A percentile compares a stretch with the other conserved stretches of the same genome.
Conservation (phyloP, 257 asterid genomes). For the Henckelia pumila region DNA sequence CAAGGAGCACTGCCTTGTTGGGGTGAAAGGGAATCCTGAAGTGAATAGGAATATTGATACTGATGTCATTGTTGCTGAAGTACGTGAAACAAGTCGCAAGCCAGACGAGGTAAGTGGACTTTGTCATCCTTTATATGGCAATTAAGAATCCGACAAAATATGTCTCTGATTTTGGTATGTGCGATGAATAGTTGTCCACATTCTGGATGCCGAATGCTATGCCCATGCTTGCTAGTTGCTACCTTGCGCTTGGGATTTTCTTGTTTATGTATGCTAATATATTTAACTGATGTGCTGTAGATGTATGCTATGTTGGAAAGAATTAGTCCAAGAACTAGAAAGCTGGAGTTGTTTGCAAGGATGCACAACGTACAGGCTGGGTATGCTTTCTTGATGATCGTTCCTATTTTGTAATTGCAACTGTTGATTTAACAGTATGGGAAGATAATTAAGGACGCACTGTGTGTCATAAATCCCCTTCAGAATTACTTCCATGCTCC, state of each 20-base stretch:
- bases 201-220: neutral
- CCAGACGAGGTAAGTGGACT: slow-evolving; percentile 85
- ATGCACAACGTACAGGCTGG: slow-evolving; percentile 91
- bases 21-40: slow-evolving; percentile 98
- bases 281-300: slow-evolving; percentile 35
- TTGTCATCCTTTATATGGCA: slow-evolving; percentile 5
- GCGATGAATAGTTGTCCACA: neutral
- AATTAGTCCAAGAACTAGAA: slow-evolving; percentile 93
- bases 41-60: slow-evolving; percentile 96
- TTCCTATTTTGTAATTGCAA: slow-evolving; percentile 8
- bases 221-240: neutral
- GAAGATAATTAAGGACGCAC: neutral
- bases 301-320: slow-evolving; percentile 96
- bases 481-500: neutral
- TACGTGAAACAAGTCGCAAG: slow-evolving; percentile 98
- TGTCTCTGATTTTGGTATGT: slow-evolving; percentile 8
- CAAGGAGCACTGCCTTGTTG: slow-evolving; percentile 99
- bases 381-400: slow-evolving; percentile 46
- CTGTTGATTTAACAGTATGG: slow-evolving; percentile 4
- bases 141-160: neutral
- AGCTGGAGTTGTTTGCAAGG: slow-evolving; percentile 96
- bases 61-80: slow-evolving; percentile 99
- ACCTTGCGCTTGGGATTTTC: neutral
- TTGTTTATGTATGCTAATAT: slow-evolving; percentile 20
- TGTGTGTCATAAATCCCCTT: neutral